Conservation (phyloP, 1,139 yeast genomes). For the Pneumocystis oryctolagi region DNA sequence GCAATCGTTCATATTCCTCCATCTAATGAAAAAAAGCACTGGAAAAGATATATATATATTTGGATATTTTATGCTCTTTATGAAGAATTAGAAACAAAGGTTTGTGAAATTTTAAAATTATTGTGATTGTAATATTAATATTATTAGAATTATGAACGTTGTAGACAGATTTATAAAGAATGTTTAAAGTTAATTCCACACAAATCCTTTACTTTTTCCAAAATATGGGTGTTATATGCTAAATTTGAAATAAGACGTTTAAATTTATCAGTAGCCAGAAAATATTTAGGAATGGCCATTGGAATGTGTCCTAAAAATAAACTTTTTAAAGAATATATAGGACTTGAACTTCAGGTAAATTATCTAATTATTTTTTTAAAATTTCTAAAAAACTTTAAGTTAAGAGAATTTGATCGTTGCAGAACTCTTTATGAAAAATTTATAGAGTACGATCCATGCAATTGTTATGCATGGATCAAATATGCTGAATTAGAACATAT, state of each 20-base stretch:
- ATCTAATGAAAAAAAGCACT: slow-evolving; percentile 26
- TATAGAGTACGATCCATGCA: slow-evolving; percentile 39
- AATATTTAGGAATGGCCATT: slow-evolving; percentile 54
- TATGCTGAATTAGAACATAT: slow-evolving; percentile 56
- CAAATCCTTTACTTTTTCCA: slow-evolving; percentile 46
- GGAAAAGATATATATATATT: slow-evolving; percentile 56
- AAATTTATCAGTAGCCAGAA: slow-evolving; percentile 40
- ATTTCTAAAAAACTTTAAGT: slow-evolving; percentile 15
- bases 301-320: slow-evolving; percentile 51
- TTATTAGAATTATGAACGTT: slow-evolving; percentile 27
- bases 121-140: background rate
- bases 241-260: slow-evolving; percentile 60
- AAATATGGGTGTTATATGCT: slow-evolving; percentile 58
- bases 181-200: slow-evolving; percentile 43
- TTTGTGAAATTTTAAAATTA: background rate
- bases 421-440: slow-evolving; percentile 56
- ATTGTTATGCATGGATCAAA: slow-evolving; percentile 36
- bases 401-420: slow-evolving; percentile 68
- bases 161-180: slow-evolving; percentile 39
- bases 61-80: slow-evolving; percentile 57
- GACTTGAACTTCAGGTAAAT: slow-evolving; percentile 23
- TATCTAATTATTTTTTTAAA: background rate
- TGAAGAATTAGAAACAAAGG: slow-evolving; percentile 38
- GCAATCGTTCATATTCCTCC: slow-evolving; percentile 34
- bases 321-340: slow-evolving; percentile 50